Evolutionary conservation across 345 rosid species (phyloP).

Genomic region (Pugionium dolabratum): DNA sequence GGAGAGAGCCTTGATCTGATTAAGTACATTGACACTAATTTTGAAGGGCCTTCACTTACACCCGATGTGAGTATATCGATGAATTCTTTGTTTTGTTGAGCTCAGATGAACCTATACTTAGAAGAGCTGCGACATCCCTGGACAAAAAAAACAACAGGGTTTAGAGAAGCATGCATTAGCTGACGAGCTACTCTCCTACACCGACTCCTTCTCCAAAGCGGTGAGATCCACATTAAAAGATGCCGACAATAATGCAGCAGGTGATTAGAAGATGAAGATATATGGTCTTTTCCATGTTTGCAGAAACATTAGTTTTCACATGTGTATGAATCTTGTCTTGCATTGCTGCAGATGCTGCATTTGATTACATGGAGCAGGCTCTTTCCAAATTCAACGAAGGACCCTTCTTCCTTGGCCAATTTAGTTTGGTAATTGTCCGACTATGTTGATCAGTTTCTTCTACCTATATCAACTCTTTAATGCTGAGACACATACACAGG

Average conservation of each 20-base stretch:
- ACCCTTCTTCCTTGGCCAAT: constrained; percentile 76
- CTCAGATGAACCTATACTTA: not conserved
- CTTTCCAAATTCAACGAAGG: constrained; percentile 70
- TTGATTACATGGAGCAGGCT: constrained; percentile 69
- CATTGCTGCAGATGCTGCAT: constrained; percentile 53
- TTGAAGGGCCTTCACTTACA: constrained; percentile 77
- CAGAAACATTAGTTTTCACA: not conserved
- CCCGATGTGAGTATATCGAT: constrained; percentile 51
- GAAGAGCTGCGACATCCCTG: not conserved
- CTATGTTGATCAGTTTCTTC: constrained; percentile 5
- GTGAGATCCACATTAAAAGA: constrained; percentile 54
- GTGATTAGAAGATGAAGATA: constrained; percentile 33
- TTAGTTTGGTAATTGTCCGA: constrained; percentile 52
- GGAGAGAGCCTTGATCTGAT: constrained; percentile 90
- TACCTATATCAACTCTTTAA: constrained; percentile 7
- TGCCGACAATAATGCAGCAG: constrained; percentile 44
- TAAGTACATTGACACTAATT: constrained; percentile 71
- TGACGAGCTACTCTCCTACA: constrained; percentile 65
- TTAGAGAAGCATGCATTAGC: constrained; percentile 59
- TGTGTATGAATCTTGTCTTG: constrained; percentile 20
- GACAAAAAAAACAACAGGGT: constrained; percentile 46
- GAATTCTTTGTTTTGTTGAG: constrained; percentile 10
- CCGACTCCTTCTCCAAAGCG: constrained; percentile 50
- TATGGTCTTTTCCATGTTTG: constrained; percentile 1
- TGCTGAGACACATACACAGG: constrained; percentile 42